Evolutionary conservation across 2,329 filamentous ascomycete genomes (phyloP).

Genomic region (Botrytis elliptica): DNA sequence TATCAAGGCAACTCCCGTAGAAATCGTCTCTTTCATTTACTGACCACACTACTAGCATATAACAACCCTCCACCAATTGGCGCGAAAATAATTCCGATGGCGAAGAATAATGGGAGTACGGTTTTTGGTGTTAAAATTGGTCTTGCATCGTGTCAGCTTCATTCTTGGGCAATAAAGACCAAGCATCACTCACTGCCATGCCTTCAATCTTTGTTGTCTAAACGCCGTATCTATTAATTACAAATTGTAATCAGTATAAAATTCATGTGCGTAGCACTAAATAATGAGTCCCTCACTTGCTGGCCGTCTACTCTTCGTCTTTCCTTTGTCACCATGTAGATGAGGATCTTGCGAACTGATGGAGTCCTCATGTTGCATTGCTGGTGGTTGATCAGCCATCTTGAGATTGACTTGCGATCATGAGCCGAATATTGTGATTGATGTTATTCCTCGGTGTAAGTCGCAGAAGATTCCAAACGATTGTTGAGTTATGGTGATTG

Average conservation of each 20-base stretch:
- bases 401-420: slow-evolving; percentile 32
- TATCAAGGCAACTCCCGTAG: background rate
- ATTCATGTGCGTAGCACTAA: slow-evolving; percentile 21
- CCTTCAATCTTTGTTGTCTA: slow-evolving; percentile 92
- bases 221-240: slow-evolving; percentile 79
- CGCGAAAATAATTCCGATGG: slow-evolving; percentile 86
- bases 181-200: slow-evolving; percentile 78
- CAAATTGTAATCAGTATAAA: slow-evolving; percentile 27
- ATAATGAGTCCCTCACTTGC: slow-evolving; percentile 61
- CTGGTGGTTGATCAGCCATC: slow-evolving; percentile 37
- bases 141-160: slow-evolving; percentile 48
- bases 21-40: slow-evolving; percentile 27
- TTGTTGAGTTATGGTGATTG: slow-evolving; percentile 4
- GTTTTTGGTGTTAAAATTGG: slow-evolving; percentile 95
- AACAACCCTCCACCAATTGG: slow-evolving; percentile 85
- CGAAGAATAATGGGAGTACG: slow-evolving; percentile 86
- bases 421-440: slow-evolving; percentile 25
- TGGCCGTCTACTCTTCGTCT: slow-evolving; percentile 87
- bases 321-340: slow-evolving; percentile 60
- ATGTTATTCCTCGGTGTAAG: background rate
- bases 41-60: slow-evolving; percentile 78
- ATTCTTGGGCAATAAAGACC: slow-evolving; percentile 17
- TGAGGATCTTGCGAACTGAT: slow-evolving; percentile 55
- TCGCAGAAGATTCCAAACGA: background rate
- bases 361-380: slow-evolving; percentile 45